Conservation (phyloP, 2,329 filamentous ascomycete genomes). For the Coniochaeta prunicola region DNA sequence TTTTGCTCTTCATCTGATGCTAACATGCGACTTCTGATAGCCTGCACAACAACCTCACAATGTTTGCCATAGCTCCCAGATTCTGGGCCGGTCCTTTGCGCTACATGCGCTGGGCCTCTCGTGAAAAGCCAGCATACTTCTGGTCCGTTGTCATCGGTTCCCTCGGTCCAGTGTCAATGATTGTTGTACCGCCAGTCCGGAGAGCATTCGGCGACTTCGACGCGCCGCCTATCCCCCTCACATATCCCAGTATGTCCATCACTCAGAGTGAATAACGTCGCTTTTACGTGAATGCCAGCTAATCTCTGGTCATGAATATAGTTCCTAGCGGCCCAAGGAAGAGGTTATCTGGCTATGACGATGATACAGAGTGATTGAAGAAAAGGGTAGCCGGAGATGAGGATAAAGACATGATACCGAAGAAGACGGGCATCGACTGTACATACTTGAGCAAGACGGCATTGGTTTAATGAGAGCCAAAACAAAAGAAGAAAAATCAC, state of each 20-base stretch:
- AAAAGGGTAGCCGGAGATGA: slow-evolving; percentile 32
- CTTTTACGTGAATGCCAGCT: neutral
- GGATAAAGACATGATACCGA: slow-evolving; percentile 36
- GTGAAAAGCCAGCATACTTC: slow-evolving; percentile 87
- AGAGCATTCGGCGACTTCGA: slow-evolving; percentile 65
- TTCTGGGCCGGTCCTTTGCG: slow-evolving; percentile 82
- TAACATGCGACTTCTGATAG: neutral
- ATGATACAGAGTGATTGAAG: slow-evolving; percentile 29
- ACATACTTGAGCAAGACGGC: slow-evolving; percentile 7
- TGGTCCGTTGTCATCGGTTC: slow-evolving; percentile 72
- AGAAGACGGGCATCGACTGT: slow-evolving; percentile 4
- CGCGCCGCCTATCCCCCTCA: slow-evolving; percentile 68
- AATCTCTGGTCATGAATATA: slow-evolving; percentile 18
- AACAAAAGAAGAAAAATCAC: too few species aligned
- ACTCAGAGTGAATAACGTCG: neutral
- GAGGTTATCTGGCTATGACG: slow-evolving; percentile 53
- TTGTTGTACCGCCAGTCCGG: slow-evolving; percentile 68
- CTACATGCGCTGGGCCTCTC: slow-evolving; percentile 82
- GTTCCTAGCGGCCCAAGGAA: slow-evolving; percentile 54
- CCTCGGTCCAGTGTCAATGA: slow-evolving; percentile 62
- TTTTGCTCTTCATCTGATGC: neutral
- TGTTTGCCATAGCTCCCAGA: slow-evolving; percentile 57
- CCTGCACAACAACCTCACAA: slow-evolving; percentile 23
- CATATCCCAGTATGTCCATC: slow-evolving; percentile 81
- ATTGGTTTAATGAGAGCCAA: slow-evolving; percentile 3